Conservation (phyloP, 2,329 filamentous ascomycete genomes). For the Penicillium brevicompactum region DNA sequence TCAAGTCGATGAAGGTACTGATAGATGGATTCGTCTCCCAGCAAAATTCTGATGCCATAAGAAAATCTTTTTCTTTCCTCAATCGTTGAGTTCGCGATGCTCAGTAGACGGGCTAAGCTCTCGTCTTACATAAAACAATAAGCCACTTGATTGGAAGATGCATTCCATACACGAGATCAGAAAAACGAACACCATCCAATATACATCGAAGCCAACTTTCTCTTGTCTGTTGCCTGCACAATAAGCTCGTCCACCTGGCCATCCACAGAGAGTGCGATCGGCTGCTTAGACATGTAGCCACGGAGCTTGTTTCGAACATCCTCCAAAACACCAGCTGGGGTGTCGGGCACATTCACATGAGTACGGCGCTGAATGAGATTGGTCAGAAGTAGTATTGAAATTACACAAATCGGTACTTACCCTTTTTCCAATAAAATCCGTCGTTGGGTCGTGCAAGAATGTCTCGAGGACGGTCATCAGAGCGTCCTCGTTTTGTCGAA, state of each 20-base stretch:
- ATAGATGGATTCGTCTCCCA: no score
- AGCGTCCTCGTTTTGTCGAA: constrained; percentile 91
- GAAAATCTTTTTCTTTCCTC: no score
- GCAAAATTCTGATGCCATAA: no score
- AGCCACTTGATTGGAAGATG: neutral
- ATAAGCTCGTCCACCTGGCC: constrained; percentile 97
- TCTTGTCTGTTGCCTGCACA: constrained; percentile 76
- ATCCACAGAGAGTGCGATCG: constrained; percentile 89
- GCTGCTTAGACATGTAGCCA: constrained; percentile 81
- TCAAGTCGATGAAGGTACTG: no score
- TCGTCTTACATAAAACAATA: neutral
- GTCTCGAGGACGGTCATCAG: constrained; percentile 97
- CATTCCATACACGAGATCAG: constrained; percentile 31
- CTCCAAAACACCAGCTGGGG: constrained; percentile 80
- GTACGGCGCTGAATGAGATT: constrained; percentile 49
- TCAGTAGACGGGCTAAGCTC: no score
- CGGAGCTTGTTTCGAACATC: constrained; percentile 84
- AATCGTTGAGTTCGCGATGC: no score
- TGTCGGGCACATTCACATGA: constrained; percentile 60
- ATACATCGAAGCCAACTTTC: constrained; percentile 89
- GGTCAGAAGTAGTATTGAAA: neutral
- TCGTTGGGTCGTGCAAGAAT: constrained; percentile 94
- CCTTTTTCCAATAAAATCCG: constrained; percentile 82
- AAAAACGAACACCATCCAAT: constrained; percentile 87
- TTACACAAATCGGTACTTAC: constrained; percentile 31